Conservation (phyloP, 2,329 filamentous ascomycete genomes). For the Claviceps digitariae region DNA sequence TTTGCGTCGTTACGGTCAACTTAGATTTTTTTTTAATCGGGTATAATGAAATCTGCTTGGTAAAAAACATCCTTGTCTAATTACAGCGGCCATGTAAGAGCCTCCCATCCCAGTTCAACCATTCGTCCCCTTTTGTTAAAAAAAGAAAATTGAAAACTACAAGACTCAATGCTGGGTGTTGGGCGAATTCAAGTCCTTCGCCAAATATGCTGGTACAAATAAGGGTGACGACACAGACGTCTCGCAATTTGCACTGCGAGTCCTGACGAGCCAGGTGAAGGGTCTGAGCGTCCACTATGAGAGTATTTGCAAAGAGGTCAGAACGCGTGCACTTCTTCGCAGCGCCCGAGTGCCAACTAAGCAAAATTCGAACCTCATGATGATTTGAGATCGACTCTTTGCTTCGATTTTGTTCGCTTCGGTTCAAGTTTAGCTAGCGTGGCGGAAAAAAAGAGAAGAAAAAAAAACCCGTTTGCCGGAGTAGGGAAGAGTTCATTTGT, state of each 20-base stretch:
- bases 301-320: not conserved
- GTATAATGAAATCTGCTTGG: constrained; percentile 13
- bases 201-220: constrained; percentile 22
- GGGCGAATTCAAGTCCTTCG: constrained; percentile 10
- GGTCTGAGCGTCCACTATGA: not conserved
- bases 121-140: constrained; percentile 5
- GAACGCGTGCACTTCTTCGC: not conserved
- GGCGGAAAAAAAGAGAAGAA: not conserved
- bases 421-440: not conserved
- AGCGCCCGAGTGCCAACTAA: not conserved
- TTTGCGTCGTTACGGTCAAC: not conserved
- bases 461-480: not conserved
- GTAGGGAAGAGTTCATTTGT: not conserved
- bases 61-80: constrained; percentile 18
- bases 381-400: not conserved
- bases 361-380: not conserved
- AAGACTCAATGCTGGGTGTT: constrained; percentile 14
- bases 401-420: not conserved
- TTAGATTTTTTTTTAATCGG: constrained; percentile 6
- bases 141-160: constrained; percentile 6
- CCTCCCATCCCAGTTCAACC: constrained; percentile 3
- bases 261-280: not conserved
- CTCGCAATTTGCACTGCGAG: not conserved
- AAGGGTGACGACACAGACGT: constrained; percentile 7
- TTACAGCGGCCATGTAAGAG: constrained; percentile 17